These are phyloP conservation scores for Stagonosporopsis vannaccii DNA, from an alignment of 2,329 filamentous ascomycete species.

Conservation along the genomic window DNA sequence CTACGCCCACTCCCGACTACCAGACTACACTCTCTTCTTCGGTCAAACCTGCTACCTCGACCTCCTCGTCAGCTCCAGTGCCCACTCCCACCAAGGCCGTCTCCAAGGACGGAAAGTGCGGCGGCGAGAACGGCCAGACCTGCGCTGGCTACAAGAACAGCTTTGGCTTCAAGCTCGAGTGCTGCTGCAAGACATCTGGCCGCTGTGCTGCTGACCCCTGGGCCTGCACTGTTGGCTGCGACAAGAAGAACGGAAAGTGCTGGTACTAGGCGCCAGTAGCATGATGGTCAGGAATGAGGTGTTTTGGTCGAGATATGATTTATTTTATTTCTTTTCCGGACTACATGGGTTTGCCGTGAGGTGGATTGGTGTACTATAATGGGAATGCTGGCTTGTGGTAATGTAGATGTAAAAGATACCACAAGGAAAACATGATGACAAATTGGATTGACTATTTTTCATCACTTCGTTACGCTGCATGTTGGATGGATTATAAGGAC, in stretches of 20 bases:
- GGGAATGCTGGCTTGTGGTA: conserved; percentile 6
- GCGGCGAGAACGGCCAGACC: conserved; percentile 31
- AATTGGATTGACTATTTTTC: neutral
- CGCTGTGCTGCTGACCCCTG: conserved; percentile 31
- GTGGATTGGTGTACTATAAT: conserved; percentile 11
- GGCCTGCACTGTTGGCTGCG: conserved; percentile 38
- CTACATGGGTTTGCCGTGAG: neutral
- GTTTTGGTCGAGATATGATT: neutral
- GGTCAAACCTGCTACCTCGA: conserved; percentile 19
- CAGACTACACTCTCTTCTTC: conserved; percentile 15
- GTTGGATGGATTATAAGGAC: no score
- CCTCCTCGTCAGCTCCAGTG: conserved; percentile 17
- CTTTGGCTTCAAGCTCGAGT: conserved; percentile 29
- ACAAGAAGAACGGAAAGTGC: conserved; percentile 39
- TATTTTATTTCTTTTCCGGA: conserved; percentile 1
- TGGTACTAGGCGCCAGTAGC: conserved; percentile 22
- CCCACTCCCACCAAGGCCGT: conserved; percentile 26
- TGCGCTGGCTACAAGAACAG: conserved; percentile 36
- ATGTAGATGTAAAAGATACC: conserved; percentile 2
- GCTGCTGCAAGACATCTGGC: conserved; percentile 35
- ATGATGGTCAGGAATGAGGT: neutral
- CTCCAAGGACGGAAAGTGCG: conserved; percentile 38
- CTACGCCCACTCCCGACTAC: conserved; percentile 3
- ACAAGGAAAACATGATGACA: conserved; percentile 3
- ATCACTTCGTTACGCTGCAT: neutral